Base-by-base conservation (phyloP, 2,329 filamentous ascomycete genomes). In the Cordyceps javanica region DNA sequence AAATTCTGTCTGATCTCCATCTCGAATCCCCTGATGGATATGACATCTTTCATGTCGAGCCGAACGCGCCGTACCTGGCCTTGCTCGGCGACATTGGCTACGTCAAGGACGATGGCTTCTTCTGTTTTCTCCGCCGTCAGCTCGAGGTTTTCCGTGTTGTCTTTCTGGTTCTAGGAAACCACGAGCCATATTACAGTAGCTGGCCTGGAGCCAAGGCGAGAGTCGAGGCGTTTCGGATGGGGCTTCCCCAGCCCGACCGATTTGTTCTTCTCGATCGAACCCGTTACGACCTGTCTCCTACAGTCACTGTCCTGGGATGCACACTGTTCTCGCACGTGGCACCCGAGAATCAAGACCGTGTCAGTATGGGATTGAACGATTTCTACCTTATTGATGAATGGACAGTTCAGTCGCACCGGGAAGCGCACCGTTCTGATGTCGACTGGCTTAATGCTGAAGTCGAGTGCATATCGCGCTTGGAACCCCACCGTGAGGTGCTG, bases 11-110 rank as follows among this genome's bases (percentile, higher is more conserved):
- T 13, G 77, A 80, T 63, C 70, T 81, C 2, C 78, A 81, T 61
- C 69, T 80, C 38, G 76, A 80, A 62, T 67, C 67, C 6, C 19
- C 72, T 69, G 11, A 55, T 64, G 46, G 67, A 70, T 39, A 79
- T n/a, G 57, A 60, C 25, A 52, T 59, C 36, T 62, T 61, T 52
- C 6, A 78, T 61, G 67, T 79, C 45, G 58, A 64, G 1, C 70
- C 72, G 5, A 68, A 65, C 48, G 71, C 75, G 7, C 72, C 75
- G 7, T 72, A 75, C 57, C 69, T 81, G 2, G 76, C 76, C 4
- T 73, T 81, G 2, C 69, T 80, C 2, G 77, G 78, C 14, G 77
- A 80, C 60, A 74, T 80, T 52, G 77, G 76, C 30, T 69, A 74
- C 52, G 66, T 73, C 41, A 41, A 42, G 38, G 72, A 79, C 59